Conservation (phyloP, 2,329 filamentous ascomycete genomes). For the Fusarium paranaense region DNA sequence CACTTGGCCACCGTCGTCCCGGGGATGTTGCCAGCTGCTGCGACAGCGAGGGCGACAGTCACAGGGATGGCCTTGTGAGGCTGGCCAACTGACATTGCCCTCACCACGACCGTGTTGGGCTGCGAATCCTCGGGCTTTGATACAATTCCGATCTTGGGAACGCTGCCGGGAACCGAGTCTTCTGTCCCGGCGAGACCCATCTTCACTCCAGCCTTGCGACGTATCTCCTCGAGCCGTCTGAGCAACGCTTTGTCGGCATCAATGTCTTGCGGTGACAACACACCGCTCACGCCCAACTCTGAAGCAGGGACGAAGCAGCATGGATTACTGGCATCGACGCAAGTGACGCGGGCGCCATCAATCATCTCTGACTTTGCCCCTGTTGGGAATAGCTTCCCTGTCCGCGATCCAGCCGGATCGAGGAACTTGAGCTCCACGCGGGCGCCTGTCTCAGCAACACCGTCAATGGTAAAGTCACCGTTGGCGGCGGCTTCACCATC, state of each 20-base stretch:
- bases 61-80: slow-evolving; percentile 64
- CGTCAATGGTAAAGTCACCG: slow-evolving; percentile 70
- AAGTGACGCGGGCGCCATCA: slow-evolving; percentile 60
- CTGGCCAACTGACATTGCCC: slow-evolving; percentile 62
- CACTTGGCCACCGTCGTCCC: slow-evolving; percentile 43
- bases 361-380: slow-evolving; percentile 62
- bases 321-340: slow-evolving; percentile 70
- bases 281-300: slow-evolving; percentile 62
- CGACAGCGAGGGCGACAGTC: slow-evolving; percentile 56
- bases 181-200: slow-evolving; percentile 64
- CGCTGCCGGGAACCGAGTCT: slow-evolving; percentile 58
- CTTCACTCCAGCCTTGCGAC: slow-evolving; percentile 62
- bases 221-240: slow-evolving; percentile 62
- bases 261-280: slow-evolving; percentile 64
- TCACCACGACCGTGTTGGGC: slow-evolving; percentile 46
- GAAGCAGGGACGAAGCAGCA: slow-evolving; percentile 67
- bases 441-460: slow-evolving; percentile 67
- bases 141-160: slow-evolving; percentile 71
- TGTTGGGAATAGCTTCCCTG: slow-evolving; percentile 59
- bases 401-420: slow-evolving; percentile 69
- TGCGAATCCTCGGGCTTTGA: slow-evolving; percentile 54
- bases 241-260: slow-evolving; percentile 55
- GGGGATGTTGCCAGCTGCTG: slow-evolving; percentile 55
- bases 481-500: slow-evolving; percentile 47
- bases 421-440: slow-evolving; percentile 69